These are phyloP conservation scores for Tulasnella sp. DNA, from an alignment of 768 basidiomycete species.

Conservation along the genomic window DNA sequence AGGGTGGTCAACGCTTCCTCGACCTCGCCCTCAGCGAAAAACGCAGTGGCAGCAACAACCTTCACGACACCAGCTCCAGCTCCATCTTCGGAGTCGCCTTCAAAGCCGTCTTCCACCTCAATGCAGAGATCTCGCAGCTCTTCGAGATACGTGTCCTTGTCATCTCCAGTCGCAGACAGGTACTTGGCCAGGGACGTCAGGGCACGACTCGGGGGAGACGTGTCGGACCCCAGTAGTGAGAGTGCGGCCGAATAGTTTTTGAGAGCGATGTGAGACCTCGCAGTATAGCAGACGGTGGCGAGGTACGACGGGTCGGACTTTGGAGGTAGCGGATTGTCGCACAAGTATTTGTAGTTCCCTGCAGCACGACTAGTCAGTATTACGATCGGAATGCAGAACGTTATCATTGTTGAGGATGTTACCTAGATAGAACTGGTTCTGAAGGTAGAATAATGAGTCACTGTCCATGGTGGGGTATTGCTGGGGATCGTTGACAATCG, in stretches of 20 bases:
- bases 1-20: constrained; percentile 94
- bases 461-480: constrained; percentile 34
- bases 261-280: constrained; percentile 75
- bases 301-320: constrained; percentile 64
- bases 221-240: constrained; percentile 58
- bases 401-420: constrained; percentile 4
- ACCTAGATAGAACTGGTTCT: constrained; percentile 79
- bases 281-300: constrained; percentile 72
- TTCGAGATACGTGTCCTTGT: constrained; percentile 67
- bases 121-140: constrained; percentile 82
- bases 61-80: constrained; percentile 71
- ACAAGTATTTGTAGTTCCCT: constrained; percentile 51
- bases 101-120: constrained; percentile 77
- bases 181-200: constrained; percentile 74
- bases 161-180: constrained; percentile 49
- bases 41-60: constrained; percentile 85
- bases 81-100: constrained; percentile 63
- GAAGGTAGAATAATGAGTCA: constrained; percentile 60
- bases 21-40: constrained; percentile 77
- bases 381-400: constrained; percentile 11
- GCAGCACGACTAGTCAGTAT: constrained; percentile 58
- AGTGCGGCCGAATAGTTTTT: constrained; percentile 60
- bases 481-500: constrained; percentile 22
- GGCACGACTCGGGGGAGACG: constrained; percentile 71
- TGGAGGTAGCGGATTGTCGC: constrained; percentile 58